phyloP scores from a whole-genome alignment of 129 eudicot genomes.

The Mikania micrantha region DNA sequence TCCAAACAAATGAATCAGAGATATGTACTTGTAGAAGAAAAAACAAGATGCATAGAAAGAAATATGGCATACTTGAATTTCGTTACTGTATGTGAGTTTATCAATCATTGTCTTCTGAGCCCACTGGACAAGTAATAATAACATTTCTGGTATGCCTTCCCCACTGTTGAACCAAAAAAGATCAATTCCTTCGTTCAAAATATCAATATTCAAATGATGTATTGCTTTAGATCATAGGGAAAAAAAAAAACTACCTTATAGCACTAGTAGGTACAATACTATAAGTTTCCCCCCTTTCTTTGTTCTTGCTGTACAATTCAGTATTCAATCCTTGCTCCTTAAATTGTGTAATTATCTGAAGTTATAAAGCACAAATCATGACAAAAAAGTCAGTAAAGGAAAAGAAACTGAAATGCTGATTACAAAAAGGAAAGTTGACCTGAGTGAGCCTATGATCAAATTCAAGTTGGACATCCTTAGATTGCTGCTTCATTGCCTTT shows the following conservation, averaged over 20 bases:
- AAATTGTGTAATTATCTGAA: conserved; percentile 72
- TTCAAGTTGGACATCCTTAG: conserved; percentile 68
- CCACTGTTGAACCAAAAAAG: conserved; percentile 52
- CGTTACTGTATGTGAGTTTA: conserved; percentile 67
- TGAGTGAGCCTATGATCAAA: conserved; percentile 63
- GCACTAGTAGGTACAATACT: conserved; percentile 97
- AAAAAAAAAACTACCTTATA: conserved; percentile 43
- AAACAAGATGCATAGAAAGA: neutral
- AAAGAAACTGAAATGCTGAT: neutral
- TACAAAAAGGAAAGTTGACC: conserved; percentile 25
- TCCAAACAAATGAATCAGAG: neutral
- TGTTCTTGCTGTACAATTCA: conserved; percentile 81
- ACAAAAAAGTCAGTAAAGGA: conserved; percentile 3
- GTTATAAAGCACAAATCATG: conserved; percentile 9
- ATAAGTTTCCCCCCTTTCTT: conserved; percentile 86
- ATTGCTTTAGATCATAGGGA: neutral
- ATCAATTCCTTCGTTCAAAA: neutral
- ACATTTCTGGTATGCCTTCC: conserved; percentile 90
- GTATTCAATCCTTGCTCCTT: conserved; percentile 95
- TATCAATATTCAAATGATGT: neutral
- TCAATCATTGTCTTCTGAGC: conserved; percentile 92
- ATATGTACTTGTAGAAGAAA: neutral
- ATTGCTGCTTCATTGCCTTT: conserved; percentile 83
- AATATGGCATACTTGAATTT: conserved; percentile 52
- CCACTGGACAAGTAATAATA: conserved; percentile 77